Evolutionary conservation across 306 rosid species (phyloP).

Genomic region (Rosa multiflora): DNA sequence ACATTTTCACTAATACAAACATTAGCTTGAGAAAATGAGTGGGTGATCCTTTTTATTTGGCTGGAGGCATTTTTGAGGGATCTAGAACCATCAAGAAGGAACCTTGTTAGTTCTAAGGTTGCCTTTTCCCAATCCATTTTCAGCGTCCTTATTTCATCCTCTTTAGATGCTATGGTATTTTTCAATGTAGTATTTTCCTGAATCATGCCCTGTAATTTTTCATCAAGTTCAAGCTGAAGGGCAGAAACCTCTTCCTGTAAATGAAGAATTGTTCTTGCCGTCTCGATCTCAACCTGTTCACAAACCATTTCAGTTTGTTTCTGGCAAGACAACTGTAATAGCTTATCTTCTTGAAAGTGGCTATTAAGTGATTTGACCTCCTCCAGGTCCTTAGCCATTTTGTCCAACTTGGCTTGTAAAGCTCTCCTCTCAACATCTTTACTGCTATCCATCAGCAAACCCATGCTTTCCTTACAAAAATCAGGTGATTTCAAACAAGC

Average conservation of each 20-base stretch:
- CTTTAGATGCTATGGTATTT: constrained; percentile 56
- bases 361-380: constrained; percentile 56
- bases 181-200: constrained; percentile 66
- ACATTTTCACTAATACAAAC: constrained; percentile 61
- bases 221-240: constrained; percentile 69
- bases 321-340: constrained; percentile 52
- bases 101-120: constrained; percentile 68
- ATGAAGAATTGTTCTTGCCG: constrained; percentile 77
- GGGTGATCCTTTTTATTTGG: constrained; percentile 63
- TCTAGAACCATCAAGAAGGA: constrained; percentile 87
- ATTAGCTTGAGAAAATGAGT: constrained; percentile 71
- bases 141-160: constrained; percentile 53
- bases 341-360: constrained; percentile 63
- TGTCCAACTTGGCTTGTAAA: constrained; percentile 63
- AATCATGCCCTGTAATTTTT: constrained; percentile 49
- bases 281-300: constrained; percentile 93
- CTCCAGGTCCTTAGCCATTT: constrained; percentile 69
- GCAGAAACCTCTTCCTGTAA: constrained; percentile 83
- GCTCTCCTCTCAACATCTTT: constrained; percentile 35
- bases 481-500: constrained; percentile 1
- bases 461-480: constrained; percentile 19
- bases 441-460: constrained; percentile 22
- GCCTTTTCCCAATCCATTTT: constrained; percentile 84
- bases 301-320: constrained; percentile 61
- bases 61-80: constrained; percentile 79